Conservation (phyloP, 2,329 filamentous ascomycete genomes). For the Aspergillus spinulosporus region DNA sequence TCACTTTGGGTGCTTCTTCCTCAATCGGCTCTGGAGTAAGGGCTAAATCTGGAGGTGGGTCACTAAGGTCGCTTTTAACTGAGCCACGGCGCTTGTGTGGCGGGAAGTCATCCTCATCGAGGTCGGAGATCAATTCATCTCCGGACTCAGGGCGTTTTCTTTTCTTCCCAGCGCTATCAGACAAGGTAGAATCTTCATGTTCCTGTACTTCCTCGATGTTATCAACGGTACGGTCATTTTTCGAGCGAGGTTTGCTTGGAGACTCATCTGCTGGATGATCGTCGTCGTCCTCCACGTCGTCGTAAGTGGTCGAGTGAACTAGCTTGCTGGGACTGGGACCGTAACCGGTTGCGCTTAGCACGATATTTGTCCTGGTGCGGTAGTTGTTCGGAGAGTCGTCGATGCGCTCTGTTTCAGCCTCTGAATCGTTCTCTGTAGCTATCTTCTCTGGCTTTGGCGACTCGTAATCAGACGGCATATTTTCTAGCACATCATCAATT, state of each 20-base stretch:
- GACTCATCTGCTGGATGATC: conserved; percentile 45
- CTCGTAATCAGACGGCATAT: conserved; percentile 59
- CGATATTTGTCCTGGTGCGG: conserved; percentile 60
- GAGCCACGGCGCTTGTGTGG: conserved; percentile 45
- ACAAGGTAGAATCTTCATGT: conserved; percentile 31
- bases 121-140: conserved; percentile 38
- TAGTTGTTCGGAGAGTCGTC: conserved; percentile 75
- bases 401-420: conserved; percentile 91
- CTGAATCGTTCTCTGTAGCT: conserved; percentile 68
- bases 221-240: conserved; percentile 32
- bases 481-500: conserved; percentile 76
- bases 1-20: conserved; percentile 32
- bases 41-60: conserved; percentile 35
- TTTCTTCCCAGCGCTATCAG: conserved; percentile 41
- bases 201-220: conserved; percentile 25
- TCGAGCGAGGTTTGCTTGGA: conserved; percentile 41
- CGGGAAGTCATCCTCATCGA: conserved; percentile 43
- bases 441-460: conserved; percentile 53
- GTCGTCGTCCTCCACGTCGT: conserved; percentile 54
- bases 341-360: conserved; percentile 58
- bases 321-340: conserved; percentile 77
- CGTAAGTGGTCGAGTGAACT: conserved; percentile 56
- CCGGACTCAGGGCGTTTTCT: conserved; percentile 41
- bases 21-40: conserved; percentile 40
- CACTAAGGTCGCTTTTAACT: conserved; percentile 39